A percentile compares a stretch with the other conserved stretches of the same genome.
Conservation (phyloP, 2,329 filamentous ascomycete species). For the Pleomassaria siparia region DNA sequence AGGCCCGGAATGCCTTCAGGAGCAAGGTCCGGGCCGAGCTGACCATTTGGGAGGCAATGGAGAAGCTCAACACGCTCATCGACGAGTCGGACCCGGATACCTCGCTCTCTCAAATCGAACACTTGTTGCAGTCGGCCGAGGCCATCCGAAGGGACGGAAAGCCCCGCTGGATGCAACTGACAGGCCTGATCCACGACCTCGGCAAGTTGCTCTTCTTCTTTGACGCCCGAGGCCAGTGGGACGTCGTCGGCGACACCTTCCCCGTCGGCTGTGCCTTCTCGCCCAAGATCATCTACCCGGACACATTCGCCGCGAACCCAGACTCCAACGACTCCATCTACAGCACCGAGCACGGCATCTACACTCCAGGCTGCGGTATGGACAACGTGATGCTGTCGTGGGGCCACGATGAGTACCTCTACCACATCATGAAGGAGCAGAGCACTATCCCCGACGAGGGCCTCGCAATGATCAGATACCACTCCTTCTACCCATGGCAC, state of each 20-base stretch:
- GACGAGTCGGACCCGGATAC: slow-evolving; percentile 93
- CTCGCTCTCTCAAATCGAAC: slow-evolving; percentile 82
- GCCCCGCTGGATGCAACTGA: slow-evolving; percentile 79
- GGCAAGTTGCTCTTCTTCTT: slow-evolving; percentile 81
- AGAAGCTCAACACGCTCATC: slow-evolving; percentile 87
- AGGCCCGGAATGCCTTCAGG: slow-evolving; percentile 72
- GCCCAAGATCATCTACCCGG: slow-evolving; percentile 81
- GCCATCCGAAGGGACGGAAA: slow-evolving; percentile 84
- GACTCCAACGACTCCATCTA: slow-evolving; percentile 73
- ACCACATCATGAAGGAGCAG: slow-evolving; percentile 84
- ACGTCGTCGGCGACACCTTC: slow-evolving; percentile 86
- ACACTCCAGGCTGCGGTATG: slow-evolving; percentile 74
- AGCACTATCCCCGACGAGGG: slow-evolving; percentile 76
- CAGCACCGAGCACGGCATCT: slow-evolving; percentile 76
- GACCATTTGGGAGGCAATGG: slow-evolving; percentile 89
- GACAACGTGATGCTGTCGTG: slow-evolving; percentile 89
- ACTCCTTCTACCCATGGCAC: slow-evolving; percentile 94
- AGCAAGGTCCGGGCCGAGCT: slow-evolving; percentile 70
- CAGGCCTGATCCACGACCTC: slow-evolving; percentile 75
- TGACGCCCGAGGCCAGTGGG: slow-evolving; percentile 86
- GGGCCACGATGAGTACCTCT: slow-evolving; percentile 88
- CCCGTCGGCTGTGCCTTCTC: slow-evolving; percentile 73
- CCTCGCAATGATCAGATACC: slow-evolving; percentile 90
- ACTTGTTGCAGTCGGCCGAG: slow-evolving; percentile 84
- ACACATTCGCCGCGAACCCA: slow-evolving; percentile 73